Conservation (phyloP, 2,329 filamentous ascomycete genomes). For the Ceratocystis lukuohia region DNA sequence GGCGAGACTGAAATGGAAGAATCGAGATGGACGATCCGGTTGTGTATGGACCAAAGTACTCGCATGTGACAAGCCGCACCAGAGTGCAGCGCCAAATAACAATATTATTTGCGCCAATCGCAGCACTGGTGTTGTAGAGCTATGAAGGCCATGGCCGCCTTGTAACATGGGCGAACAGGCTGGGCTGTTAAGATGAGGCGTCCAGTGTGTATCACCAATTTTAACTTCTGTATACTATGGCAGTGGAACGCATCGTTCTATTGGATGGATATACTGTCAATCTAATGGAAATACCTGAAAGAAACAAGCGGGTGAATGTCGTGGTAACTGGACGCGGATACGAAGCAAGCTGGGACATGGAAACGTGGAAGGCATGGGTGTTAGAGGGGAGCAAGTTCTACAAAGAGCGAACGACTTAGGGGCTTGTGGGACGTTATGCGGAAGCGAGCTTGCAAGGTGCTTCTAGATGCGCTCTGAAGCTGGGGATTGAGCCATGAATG, state of each 20-base stretch:
- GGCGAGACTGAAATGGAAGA: no score
- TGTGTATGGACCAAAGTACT: no score
- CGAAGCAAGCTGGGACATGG: neutral
- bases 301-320: neutral
- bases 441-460: neutral
- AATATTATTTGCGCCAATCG: neutral
- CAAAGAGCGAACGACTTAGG: neutral
- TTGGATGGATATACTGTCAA: neutral
- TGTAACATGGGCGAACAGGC: neutral
- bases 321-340: neutral
- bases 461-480: neutral
- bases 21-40: no score
- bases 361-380: neutral
- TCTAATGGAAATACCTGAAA: neutral
- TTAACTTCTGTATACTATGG: neutral
- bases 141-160: neutral
- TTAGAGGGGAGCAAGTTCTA: neutral
- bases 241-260: neutral
- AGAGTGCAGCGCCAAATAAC: neutral
- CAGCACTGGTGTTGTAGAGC: neutral
- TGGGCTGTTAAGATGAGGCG: neutral
- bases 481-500: neutral
- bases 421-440: neutral
- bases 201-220: neutral
- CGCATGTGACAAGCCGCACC: no score